These are phyloP conservation scores for Galium porrigens DNA, from an alignment of 305 asterid genomes.

Conservation along the genomic window DNA sequence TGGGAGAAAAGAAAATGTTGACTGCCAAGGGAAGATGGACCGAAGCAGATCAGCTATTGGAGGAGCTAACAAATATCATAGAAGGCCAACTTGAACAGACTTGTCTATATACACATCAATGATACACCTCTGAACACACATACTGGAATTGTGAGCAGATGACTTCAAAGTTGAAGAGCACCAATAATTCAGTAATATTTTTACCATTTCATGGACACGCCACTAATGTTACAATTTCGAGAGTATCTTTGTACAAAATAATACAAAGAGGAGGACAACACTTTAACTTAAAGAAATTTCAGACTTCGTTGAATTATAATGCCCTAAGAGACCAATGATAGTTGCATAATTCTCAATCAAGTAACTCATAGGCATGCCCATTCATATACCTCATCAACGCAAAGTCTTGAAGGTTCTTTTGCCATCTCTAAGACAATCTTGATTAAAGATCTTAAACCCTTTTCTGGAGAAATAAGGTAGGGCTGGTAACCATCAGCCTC, in stretches of 20 bases:
- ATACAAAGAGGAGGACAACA: background rate
- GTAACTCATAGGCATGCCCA: background rate
- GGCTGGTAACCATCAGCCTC: slow-evolving; percentile 99
- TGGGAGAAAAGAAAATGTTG: too few species aligned
- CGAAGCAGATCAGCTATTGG: background rate
- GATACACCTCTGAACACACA: background rate
- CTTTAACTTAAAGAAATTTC: background rate
- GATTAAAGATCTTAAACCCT: slow-evolving; percentile 84
- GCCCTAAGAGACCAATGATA: background rate
- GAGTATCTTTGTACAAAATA: background rate
- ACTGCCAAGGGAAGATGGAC: background rate
- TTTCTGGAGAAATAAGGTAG: slow-evolving; percentile 96
- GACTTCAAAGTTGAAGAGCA: background rate
- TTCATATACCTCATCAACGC: slow-evolving; percentile 82
- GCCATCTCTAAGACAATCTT: slow-evolving; percentile 88
- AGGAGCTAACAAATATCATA: background rate
- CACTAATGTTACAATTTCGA: background rate
- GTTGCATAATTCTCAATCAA: background rate
- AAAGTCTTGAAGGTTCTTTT: slow-evolving; percentile 93
- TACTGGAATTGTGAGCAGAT: background rate
- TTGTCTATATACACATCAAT: background rate
- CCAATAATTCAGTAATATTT: background rate
- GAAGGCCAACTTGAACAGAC: background rate
- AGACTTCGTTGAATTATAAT: background rate
- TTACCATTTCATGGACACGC: background rate